Evolutionary conservation across 1,139 yeast genomes (phyloP), one percentile per base, ranked within the genome.

Genomic region (Debaryomycetaceae sp.): DNA sequence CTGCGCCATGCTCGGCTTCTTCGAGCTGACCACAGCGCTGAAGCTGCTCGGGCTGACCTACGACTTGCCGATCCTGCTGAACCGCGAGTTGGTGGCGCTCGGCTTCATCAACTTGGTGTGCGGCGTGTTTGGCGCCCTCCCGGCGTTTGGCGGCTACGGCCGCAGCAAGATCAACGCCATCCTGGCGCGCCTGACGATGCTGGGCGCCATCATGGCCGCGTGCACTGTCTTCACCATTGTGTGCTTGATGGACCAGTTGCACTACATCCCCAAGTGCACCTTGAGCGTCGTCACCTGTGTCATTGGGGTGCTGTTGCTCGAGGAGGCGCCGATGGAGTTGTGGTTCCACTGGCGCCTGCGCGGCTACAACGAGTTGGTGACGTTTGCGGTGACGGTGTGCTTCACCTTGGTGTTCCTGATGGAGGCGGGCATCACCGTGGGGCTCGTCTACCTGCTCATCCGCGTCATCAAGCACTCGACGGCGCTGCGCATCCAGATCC

Each of bases 101-200:
- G 98, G 98, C 0, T 58, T 74, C 14, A 76, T 83, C 30, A 91
- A 89, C 46, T 41, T 88, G 2, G 59, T 71, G 3, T 80, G 82
- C 2, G 73, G 86, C 2, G 39, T 75, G 14, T 77, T 85, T 44
- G 91, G 95, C 3, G 84, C 91, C 0, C 61, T 91, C 10, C 97
- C 98, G 0, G 78, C 95, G 1, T 89, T 89, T 65, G 98, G 98
- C 2, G 97, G 98, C 0, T 91, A 91, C 49, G 97, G 96, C 2
- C 71, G 98, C 50, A 81, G 94, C 22, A 89, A 84, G 48, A 79
- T 91, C 36, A 91, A 91, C 56, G 84, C 91, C 2, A 64, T 86
- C 28, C 78, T 91, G 8, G 97, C 95, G 0, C 77, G 77, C 42
- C 83, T 96, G 0, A 91, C 93, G 4, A 64, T 83, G 56, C 75